Conservation (phyloP, 106 monocot genomes). For the Narthecium ossifragum region DNA sequence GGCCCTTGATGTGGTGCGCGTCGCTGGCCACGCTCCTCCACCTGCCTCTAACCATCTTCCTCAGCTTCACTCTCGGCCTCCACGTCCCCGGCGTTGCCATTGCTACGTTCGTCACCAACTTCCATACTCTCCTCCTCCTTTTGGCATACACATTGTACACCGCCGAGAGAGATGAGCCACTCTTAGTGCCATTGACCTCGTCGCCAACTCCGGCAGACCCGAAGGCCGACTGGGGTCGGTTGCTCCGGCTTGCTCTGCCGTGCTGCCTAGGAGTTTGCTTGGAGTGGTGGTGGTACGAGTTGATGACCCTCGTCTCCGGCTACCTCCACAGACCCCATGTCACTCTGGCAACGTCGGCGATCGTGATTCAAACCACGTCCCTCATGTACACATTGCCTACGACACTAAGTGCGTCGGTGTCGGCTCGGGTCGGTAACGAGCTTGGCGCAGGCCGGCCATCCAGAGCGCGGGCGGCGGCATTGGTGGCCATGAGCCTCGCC, state of each 20-base stretch:
- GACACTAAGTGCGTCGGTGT: conserved; percentile 29
- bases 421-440: conserved; percentile 46
- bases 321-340: conserved; percentile 34
- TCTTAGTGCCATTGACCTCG: background rate
- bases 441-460: conserved; percentile 43
- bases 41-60: conserved; percentile 27
- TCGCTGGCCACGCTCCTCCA: conserved; percentile 24
- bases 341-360: conserved; percentile 29
- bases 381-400: conserved; percentile 47
- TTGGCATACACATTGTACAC: conserved; percentile 1
- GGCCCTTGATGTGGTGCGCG: conserved; percentile 26
- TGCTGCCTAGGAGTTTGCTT: conserved; percentile 44
- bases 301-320: conserved; percentile 52
- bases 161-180: too few species aligned
- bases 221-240: conserved; percentile 19
- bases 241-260: conserved; percentile 35
- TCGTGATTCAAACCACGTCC: conserved; percentile 54
- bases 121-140: conserved; percentile 28
- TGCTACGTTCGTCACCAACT: conserved; percentile 33
- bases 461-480: conserved; percentile 20
- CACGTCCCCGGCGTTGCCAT: conserved; percentile 35
- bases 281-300: conserved; percentile 55
- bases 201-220: background rate
- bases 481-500: conserved; percentile 25
- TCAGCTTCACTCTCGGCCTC: conserved; percentile 15